Percentiles rank a stretch among this genome's conserved stretches.
phyloP scores from a whole-genome alignment of 768 basidiomycete genomes.

The Kwoniella sp. region DNA sequence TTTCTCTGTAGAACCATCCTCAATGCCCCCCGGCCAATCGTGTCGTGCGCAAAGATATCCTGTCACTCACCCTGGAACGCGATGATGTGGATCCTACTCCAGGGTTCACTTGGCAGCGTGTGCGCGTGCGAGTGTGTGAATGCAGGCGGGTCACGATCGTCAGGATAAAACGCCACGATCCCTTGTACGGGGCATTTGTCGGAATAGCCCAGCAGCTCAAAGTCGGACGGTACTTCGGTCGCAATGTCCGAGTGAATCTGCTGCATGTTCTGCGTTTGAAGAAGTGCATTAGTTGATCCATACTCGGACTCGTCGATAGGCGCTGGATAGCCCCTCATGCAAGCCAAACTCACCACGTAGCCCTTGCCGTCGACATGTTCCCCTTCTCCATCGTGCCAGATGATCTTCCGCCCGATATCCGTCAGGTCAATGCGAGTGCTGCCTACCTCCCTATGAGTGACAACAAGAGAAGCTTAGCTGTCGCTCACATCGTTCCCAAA shows the following conservation, averaged over 20 bases:
- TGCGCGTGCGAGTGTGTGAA: constrained; percentile 39
- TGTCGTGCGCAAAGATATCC: too few relatives aligned
- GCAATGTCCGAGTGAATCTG: constrained; percentile 50
- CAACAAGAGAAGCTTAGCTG: too few relatives aligned
- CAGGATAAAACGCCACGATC: constrained; percentile 39
- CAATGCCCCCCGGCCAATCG: neutral
- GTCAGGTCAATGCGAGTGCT: constrained; percentile 39
- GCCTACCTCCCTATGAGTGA: constrained; percentile 44
- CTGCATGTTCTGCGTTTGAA: constrained; percentile 35
- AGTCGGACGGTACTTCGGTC: constrained; percentile 27
- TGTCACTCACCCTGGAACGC: constrained; percentile 45
- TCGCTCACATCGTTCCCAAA: too few relatives aligned
- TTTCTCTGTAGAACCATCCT: neutral
- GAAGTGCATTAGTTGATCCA: too few relatives aligned
- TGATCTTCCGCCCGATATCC: constrained; percentile 33
- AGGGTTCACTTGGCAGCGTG: constrained; percentile 35
- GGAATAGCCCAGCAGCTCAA: constrained; percentile 37
- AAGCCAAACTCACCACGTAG: constrained; percentile 27
- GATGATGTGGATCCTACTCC: constrained; percentile 42
- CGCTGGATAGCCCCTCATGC: too few relatives aligned
- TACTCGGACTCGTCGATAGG: too few relatives aligned
- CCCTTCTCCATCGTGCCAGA: constrained; percentile 30
- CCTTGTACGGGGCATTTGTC: constrained; percentile 40
- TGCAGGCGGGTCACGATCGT: constrained; percentile 26
- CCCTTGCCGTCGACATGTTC: constrained; percentile 20